Conservation (phyloP, 352 stramenopile species). For the Globisporangium rhizosaccharum region DNA sequence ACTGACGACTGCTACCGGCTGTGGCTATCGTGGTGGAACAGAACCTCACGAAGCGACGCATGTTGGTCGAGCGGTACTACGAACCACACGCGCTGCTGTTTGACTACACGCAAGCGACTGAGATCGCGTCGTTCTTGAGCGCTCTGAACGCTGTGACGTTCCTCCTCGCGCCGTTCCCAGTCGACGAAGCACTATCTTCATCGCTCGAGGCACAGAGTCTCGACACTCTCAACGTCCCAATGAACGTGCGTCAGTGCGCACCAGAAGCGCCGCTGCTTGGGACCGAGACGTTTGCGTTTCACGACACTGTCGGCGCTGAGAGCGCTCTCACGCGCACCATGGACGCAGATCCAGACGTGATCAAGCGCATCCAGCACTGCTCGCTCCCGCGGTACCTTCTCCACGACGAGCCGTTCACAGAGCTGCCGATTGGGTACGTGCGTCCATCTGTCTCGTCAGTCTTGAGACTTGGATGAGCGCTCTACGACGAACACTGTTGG, state of each 20-base stretch:
- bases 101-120: conserved; percentile 50
- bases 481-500: neutral
- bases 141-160: conserved; percentile 72
- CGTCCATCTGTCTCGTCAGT: neutral
- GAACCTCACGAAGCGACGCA: conserved; percentile 66
- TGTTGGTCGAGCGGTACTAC: conserved; percentile 62
- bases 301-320: conserved; percentile 14
- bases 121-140: conserved; percentile 55
- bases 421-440: conserved; percentile 44
- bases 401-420: conserved; percentile 23
- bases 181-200: neutral
- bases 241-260: conserved; percentile 48
- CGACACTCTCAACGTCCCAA: conserved; percentile 19
- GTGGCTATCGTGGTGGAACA: conserved; percentile 9
- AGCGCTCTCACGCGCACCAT: conserved; percentile 22
- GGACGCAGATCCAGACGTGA: conserved; percentile 30
- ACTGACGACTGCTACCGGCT: neutral
- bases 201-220: conserved; percentile 11
- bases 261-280: conserved; percentile 35
- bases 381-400: conserved; percentile 47
- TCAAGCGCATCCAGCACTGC: conserved; percentile 49
- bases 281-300: conserved; percentile 14
- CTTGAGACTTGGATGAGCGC: neutral
- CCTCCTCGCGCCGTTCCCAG: conserved; percentile 30
- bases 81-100: conserved; percentile 49